A percentile compares a stretch with the other conserved stretches of the same genome.
Evolutionary conservation across 768 basidiomycete species (phyloP).

Genomic region (Pisolithus marmoratus): DNA sequence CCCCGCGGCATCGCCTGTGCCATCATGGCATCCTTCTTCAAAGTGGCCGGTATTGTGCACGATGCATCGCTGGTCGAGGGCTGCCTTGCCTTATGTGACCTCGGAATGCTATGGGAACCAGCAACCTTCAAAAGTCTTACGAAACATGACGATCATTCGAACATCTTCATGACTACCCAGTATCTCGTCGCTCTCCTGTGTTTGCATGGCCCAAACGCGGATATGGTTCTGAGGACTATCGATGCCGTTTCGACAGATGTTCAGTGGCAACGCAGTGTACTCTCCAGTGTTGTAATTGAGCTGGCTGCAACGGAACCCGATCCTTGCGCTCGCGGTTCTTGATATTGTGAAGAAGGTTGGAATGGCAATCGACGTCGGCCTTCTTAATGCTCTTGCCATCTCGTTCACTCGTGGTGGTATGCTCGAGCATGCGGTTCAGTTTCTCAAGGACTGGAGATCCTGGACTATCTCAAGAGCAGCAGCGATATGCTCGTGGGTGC

Average conservation of each 20-base stretch:
- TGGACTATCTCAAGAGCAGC: slow-evolving; percentile 25
- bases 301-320: slow-evolving; percentile 25
- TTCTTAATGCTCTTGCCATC: slow-evolving; percentile 27
- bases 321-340: slow-evolving; percentile 31
- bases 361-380: slow-evolving; percentile 18
- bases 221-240: slow-evolving; percentile 28
- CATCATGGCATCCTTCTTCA: slow-evolving; percentile 41
- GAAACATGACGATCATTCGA: background rate
- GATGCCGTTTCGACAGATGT: slow-evolving; percentile 16
- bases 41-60: slow-evolving; percentile 33
- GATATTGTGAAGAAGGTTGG: slow-evolving; percentile 19
- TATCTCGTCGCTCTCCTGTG: slow-evolving; percentile 23
- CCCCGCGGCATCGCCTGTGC: slow-evolving; percentile 25
- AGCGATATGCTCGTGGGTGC: slow-evolving; percentile 34
- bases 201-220: slow-evolving; percentile 23
- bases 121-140: background rate
- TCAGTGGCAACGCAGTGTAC: slow-evolving; percentile 24
- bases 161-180: slow-evolving; percentile 13
- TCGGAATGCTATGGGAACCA: slow-evolving; percentile 24
- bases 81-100: slow-evolving; percentile 30
- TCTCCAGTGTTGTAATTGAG: slow-evolving; percentile 12
- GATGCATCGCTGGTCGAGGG: slow-evolving; percentile 34
- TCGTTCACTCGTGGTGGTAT: slow-evolving; percentile 22
- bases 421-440: slow-evolving; percentile 22
- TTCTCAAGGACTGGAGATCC: slow-evolving; percentile 26